phyloP scores from a whole-genome alignment of 2,329 filamentous ascomycete species.

The Zopfia rhizophila region DNA sequence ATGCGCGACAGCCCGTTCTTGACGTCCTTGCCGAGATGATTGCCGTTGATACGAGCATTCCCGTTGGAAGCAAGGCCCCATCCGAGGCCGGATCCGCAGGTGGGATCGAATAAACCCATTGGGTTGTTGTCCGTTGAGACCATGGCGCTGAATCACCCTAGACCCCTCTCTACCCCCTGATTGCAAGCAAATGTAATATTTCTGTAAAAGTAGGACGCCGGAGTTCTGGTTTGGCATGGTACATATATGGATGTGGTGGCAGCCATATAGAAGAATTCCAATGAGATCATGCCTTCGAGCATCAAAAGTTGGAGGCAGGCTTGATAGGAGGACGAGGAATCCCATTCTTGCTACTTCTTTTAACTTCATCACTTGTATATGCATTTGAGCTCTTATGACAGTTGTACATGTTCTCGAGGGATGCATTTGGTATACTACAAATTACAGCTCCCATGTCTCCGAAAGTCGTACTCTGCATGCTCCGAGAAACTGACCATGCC shows the following conservation, averaged over 20 bases:
- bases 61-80: constrained; percentile 49
- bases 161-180: constrained; percentile 27
- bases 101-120: constrained; percentile 43
- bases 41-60: constrained; percentile 78
- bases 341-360: too few relatives aligned
- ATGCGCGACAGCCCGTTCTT: constrained; percentile 75
- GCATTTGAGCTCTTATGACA: too few relatives aligned
- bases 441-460: constrained; percentile 33
- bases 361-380: too few relatives aligned
- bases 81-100: constrained; percentile 47
- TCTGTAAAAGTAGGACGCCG: constrained; percentile 47
- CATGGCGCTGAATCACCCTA: constrained; percentile 21
- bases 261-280: constrained; percentile 34
- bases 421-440: constrained; percentile 50
- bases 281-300: constrained; percentile 21
- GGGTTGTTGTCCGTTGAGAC: constrained; percentile 1
- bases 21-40: constrained; percentile 99
- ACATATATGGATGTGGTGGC: constrained; percentile 10
- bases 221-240: constrained; percentile 39
- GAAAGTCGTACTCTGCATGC: constrained; percentile 27
- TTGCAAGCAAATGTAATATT: constrained; percentile 44
- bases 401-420: too few relatives aligned
- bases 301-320: not conserved
- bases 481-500: constrained; percentile 22
- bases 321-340: constrained; percentile 4